Evolutionary conservation across 352 stramenopile species (phyloP).

Genomic region (Pseudoperonospora humuli): DNA sequence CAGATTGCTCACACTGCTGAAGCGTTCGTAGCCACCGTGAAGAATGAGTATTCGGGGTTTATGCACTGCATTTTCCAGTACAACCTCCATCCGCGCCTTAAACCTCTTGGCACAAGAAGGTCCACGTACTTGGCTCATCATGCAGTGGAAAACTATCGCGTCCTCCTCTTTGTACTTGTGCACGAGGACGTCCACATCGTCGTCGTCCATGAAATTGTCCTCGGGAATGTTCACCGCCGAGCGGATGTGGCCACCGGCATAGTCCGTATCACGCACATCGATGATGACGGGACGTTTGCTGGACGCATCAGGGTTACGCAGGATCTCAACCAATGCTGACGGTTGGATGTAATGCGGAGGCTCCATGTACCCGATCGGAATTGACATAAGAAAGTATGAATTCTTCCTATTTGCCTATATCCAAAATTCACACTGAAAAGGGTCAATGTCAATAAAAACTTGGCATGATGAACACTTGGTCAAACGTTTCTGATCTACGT

Average conservation of each 20-base stretch:
- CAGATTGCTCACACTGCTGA: constrained; percentile 33
- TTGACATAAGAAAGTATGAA: no score
- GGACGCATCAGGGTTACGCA: constrained; percentile 27
- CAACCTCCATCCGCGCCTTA: constrained; percentile 43
- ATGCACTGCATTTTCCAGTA: constrained; percentile 35
- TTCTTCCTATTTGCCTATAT: no score
- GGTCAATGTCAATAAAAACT: no score
- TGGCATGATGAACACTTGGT: no score
- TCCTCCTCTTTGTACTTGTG: constrained; percentile 51
- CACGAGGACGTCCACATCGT: constrained; percentile 72
- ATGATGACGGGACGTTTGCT: constrained; percentile 44
- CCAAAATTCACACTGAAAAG: no score
- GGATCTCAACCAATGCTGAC: constrained; percentile 44
- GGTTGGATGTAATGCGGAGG: constrained; percentile 40
- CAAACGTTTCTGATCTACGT: no score
- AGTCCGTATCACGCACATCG: constrained; percentile 74
- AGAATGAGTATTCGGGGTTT: constrained; percentile 63
- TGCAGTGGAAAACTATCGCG: constrained; percentile 81
- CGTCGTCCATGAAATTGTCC: constrained; percentile 74
- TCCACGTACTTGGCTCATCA: constrained; percentile 80
- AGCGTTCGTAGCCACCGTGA: constrained; percentile 60
- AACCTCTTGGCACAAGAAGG: constrained; percentile 77
- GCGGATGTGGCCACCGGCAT: constrained; percentile 65
- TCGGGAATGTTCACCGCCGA: constrained; percentile 70
- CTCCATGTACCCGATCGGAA: constrained; percentile 28